Evolutionary conservation across 1,284 basidiomycete genomes (phyloP).

Genomic region (Puccinia hordei): DNA sequence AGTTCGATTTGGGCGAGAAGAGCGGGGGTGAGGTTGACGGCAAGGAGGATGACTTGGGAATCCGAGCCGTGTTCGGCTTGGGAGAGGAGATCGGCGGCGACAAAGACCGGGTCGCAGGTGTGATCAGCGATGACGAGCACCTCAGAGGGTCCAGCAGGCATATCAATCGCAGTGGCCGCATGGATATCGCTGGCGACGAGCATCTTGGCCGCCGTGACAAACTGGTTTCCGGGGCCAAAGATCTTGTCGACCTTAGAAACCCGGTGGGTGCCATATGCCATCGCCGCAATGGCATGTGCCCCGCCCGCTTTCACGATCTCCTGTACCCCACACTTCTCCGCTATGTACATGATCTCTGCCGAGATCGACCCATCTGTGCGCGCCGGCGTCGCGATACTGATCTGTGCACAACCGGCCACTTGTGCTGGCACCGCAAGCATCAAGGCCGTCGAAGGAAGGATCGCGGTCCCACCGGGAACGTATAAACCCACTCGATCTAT

Average conservation of each 20-base stretch:
- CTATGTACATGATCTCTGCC: conserved; percentile 93
- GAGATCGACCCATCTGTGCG: conserved; percentile 84
- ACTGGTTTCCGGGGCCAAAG: conserved; percentile 98
- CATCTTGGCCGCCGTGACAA: conserved; percentile 68
- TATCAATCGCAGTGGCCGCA: conserved; percentile 93
- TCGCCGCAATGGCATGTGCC: conserved; percentile 92
- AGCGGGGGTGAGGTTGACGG: conserved; percentile 69
- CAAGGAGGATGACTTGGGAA: conserved; percentile 93
- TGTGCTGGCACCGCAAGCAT: conserved; percentile 98
- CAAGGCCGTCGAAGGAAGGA: conserved; percentile 92
- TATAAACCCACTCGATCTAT: conserved; percentile 95
- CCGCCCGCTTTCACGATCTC: conserved; percentile 91
- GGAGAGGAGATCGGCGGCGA: conserved; percentile 92
- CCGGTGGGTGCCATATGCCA: conserved; percentile 92
- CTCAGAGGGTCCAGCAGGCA: conserved; percentile 97
- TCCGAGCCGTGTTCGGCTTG: conserved; percentile 97
- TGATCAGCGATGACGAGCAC: conserved; percentile 91
- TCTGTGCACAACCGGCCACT: conserved; percentile 89
- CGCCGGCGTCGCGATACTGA: conserved; percentile 93
- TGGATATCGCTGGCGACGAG: conserved; percentile 97
- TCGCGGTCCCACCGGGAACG: conserved; percentile 94
- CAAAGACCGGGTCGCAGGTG: conserved; percentile 81
- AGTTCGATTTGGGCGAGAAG: conserved; percentile 75
- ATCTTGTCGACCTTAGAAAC: conserved; percentile 95
- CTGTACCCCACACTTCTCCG: conserved; percentile 80